Evolutionary conservation across 23 red algal species (phyloP), one percentile per base, ranked within the genome.

Genomic region (Gracilaria caudata): DNA sequence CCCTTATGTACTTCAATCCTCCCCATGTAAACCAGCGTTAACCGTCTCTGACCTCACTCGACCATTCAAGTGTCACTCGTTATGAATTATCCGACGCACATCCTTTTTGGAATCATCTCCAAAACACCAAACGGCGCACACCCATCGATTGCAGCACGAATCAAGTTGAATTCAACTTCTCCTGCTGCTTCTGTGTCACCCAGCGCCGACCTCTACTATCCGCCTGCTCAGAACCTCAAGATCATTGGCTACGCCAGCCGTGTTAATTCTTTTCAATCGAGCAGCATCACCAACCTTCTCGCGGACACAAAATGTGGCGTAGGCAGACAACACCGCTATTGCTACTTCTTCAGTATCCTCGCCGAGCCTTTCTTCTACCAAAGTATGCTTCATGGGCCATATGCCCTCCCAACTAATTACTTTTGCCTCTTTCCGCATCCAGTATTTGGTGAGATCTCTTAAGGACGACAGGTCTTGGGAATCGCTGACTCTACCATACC

Each of bases 21-120:
- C 17, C 61, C 61, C 61, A 66, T 66, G 61, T 66, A 66, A 66
- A 66, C 61, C 61, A 66, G 61, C 61, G 61, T 66, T 66, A 66
- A 33, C 32, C 26, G 32, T 66, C 61, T 66, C 61, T 66, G 61
- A 66, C 61, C 61, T 7, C 25, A 66, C 61, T 16, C 29, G 6
- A 3, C 54, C 7, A 57, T 57, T 66, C 61, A 36, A 16, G 26
- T 66, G 30, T 30, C 14, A 66, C 0, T 37, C 23, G 26, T 17
- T 66, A 37, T 23, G 61, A 30, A 66, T 11, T 66, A 35, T 36
- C 9, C 61, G 61, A 36, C 21, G 0, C 30, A 5, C 8, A 3
- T 29, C 23, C 61, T 3, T 53, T 66, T 66, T 3, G 30, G 11
- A 66, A 66, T 13, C 61, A 35, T 28, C 57, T 66, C 30, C 61